Percentiles rank a stretch among this genome's conserved stretches.
Conservation (phyloP, 805 yeast species). For the Saturnispora zaruensis region DNA sequence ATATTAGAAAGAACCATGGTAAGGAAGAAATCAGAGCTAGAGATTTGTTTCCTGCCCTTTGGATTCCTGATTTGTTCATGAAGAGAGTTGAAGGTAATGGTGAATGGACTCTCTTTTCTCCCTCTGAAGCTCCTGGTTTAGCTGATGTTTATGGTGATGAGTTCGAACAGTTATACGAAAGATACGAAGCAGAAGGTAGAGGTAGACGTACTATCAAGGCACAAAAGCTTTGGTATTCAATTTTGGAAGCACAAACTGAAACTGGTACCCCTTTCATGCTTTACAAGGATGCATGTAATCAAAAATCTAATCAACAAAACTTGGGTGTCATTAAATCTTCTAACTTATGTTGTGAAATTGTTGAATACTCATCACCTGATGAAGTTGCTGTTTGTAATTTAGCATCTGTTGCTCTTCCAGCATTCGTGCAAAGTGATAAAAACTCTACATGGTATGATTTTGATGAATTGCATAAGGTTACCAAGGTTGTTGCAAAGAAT, state of each 20-base stretch:
- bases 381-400: constrained; percentile 57
- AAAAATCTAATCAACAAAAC: constrained; percentile 51
- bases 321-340: constrained; percentile 53
- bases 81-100: constrained; percentile 47
- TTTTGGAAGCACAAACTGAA: constrained; percentile 55
- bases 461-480: constrained; percentile 44
- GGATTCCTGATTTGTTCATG: constrained; percentile 60
- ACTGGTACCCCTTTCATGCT: constrained; percentile 60
- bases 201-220: constrained; percentile 46
- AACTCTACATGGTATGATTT: constrained; percentile 41
- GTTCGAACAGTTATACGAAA: constrained; percentile 42
- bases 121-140: constrained; percentile 51
- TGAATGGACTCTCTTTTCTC: constrained; percentile 53
- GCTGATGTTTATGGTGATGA: constrained; percentile 48
- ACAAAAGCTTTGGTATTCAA: constrained; percentile 53
- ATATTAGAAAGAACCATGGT: constrained; percentile 55
- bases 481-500: constrained; percentile 47
- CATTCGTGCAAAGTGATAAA: constrained; percentile 41
- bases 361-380: constrained; percentile 49
- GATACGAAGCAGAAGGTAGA: constrained; percentile 43
- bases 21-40: constrained; percentile 57
- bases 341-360: constrained; percentile 56
- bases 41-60: constrained; percentile 53
- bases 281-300: constrained; percentile 54
- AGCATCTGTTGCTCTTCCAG: constrained; percentile 52